phyloP scores from a whole-genome alignment of 177 flowering plant genomes.

The Telopea speciosissima region DNA sequence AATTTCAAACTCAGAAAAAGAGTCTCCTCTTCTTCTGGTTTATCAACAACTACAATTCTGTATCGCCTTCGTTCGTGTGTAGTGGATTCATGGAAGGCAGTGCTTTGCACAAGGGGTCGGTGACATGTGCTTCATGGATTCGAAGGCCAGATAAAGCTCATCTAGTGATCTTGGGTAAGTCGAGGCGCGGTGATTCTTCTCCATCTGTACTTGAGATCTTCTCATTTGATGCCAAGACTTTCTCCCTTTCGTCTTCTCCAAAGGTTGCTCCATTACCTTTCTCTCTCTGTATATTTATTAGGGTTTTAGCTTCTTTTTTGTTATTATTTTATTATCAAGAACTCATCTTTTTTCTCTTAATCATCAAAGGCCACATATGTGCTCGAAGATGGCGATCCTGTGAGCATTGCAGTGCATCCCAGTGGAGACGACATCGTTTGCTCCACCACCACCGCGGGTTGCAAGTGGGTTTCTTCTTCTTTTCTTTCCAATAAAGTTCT shows the following conservation, averaged over 20 bases:
- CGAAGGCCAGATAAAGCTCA: slow-evolving; percentile 70
- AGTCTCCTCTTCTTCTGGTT: neutral
- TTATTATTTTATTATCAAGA: neutral
- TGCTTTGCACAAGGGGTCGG: slow-evolving; percentile 30
- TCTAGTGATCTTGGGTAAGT: slow-evolving; percentile 48
- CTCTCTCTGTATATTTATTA: neutral
- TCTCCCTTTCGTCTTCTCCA: slow-evolving; percentile 67
- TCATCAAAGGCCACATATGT: slow-evolving; percentile 42
- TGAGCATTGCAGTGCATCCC: slow-evolving; percentile 71
- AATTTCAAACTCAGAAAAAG: too few species aligned
- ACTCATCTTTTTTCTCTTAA: neutral
- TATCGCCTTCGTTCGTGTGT: too few species aligned
- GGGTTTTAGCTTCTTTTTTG: slow-evolving; percentile 1
- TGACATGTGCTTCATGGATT: slow-evolving; percentile 77
- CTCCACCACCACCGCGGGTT: slow-evolving; percentile 56
- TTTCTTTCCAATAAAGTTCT: neutral
- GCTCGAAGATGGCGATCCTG: slow-evolving; percentile 57
- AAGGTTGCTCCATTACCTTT: slow-evolving; percentile 30
- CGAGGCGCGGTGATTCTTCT: slow-evolving; percentile 22
- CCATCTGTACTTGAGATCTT: slow-evolving; percentile 58
- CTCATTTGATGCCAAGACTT: slow-evolving; percentile 54
- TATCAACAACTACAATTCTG: too few species aligned
- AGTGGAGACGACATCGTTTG: slow-evolving; percentile 75
- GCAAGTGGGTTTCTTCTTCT: slow-evolving; percentile 47
- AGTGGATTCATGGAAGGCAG: slow-evolving; percentile 21